phyloP scores from a whole-genome alignment of 768 basidiomycete species.

The Clitopilus passeckerianus region DNA sequence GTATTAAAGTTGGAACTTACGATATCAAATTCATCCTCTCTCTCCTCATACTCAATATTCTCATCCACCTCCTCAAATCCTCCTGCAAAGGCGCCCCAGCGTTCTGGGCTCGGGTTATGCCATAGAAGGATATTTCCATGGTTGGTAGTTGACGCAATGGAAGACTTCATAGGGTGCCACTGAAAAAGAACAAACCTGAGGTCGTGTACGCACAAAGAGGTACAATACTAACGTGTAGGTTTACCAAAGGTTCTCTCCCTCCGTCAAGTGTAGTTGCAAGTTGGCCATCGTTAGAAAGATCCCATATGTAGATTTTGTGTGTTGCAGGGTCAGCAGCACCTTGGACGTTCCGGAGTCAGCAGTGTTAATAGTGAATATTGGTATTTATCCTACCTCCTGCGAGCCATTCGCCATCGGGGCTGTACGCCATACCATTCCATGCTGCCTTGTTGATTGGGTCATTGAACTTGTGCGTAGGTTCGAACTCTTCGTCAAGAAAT shows the following conservation, averaged over 20 bases:
- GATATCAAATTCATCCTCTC: constrained; percentile 96
- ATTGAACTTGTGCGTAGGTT: constrained; percentile 72
- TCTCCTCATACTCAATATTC: constrained; percentile 93
- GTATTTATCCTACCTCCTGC: constrained; percentile 61
- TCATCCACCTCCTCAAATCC: constrained; percentile 99
- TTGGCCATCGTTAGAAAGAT: constrained; percentile 81
- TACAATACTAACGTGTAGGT: constrained; percentile 70
- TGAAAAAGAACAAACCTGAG: constrained; percentile 21
- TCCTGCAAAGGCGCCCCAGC: constrained; percentile 97
- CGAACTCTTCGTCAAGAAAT: constrained; percentile 63
- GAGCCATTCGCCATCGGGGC: constrained; percentile 93
- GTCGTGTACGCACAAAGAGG: not conserved
- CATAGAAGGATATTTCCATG: constrained; percentile 81
- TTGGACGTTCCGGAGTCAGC: constrained; percentile 13
- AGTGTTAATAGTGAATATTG: not conserved
- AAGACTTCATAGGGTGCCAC: constrained; percentile 89
- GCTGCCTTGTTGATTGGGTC: constrained; percentile 90
- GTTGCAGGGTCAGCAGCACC: constrained; percentile 90
- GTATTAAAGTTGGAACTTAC: constrained; percentile 38
- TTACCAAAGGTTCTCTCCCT: constrained; percentile 82
- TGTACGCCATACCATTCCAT: constrained; percentile 92
- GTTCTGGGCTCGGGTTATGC: constrained; percentile 77
- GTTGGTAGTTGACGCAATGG: constrained; percentile 76
- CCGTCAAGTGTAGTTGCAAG: constrained; percentile 90
- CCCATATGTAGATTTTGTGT: constrained; percentile 98